These are phyloP conservation scores for Acmispon strigosus DNA, from an alignment of 306 rosid species.

Conservation along the genomic window DNA sequence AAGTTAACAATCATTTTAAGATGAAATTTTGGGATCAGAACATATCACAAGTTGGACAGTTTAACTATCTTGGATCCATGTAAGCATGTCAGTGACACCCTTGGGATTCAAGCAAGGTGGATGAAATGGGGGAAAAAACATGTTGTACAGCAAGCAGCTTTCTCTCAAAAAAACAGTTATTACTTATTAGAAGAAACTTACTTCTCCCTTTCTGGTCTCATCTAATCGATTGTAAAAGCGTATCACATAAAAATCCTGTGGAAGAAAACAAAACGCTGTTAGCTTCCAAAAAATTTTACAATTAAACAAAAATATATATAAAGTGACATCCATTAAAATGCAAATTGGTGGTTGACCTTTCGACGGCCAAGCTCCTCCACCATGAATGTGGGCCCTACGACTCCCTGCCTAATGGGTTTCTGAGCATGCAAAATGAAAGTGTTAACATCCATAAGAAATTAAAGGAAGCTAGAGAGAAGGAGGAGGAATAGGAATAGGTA, in stretches of 20 bases:
- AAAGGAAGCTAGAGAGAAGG: no score
- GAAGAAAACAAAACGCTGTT: constrained; percentile 1
- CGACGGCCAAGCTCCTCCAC: constrained; percentile 69
- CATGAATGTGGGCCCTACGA: constrained; percentile 80
- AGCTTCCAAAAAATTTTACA: constrained; percentile 16
- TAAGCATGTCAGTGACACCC: no score
- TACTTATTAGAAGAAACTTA: constrained; percentile 32
- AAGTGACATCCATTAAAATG: not conserved
- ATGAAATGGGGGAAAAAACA: not conserved
- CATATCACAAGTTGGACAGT: no score
- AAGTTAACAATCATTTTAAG: no score
- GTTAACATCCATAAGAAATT: no score
- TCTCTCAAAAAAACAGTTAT: not conserved
- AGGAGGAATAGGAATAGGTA: not conserved
- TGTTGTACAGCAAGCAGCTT: not conserved
- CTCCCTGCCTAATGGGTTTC: constrained; percentile 88
- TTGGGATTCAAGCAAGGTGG: no score
- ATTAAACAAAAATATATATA: not conserved
- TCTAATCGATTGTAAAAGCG: constrained; percentile 72
- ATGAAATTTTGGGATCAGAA: no score
- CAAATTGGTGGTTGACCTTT: constrained; percentile 31
- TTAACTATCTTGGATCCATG: no score
- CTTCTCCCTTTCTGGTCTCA: constrained; percentile 85
- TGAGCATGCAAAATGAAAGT: constrained; percentile 15
- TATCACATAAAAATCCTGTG: constrained; percentile 70